These are phyloP conservation scores for Trichoderma koningiopsis DNA, from an alignment of 2,329 filamentous ascomycete genomes.

Conservation along the genomic window DNA sequence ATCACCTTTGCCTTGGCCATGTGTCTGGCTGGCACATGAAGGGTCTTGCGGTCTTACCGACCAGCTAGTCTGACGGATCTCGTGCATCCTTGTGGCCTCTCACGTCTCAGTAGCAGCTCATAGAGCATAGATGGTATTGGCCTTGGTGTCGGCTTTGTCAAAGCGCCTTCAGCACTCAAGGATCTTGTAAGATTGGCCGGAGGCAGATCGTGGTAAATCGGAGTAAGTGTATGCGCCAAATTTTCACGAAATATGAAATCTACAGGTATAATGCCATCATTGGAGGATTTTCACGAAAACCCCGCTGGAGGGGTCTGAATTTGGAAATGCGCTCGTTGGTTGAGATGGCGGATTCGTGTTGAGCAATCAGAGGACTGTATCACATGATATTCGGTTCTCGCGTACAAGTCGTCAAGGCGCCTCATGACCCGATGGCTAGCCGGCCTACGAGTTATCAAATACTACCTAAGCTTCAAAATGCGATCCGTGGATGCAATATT, in stretches of 20 bases:
- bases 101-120: background rate
- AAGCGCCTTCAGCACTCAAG: background rate
- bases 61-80: conserved; percentile 5
- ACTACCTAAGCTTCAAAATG: background rate
- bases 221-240: background rate
- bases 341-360: background rate
- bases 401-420: background rate
- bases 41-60: background rate
- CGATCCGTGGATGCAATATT: background rate
- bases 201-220: background rate
- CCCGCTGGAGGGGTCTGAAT: conserved; percentile 9
- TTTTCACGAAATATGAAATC: background rate
- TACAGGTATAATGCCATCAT: background rate
- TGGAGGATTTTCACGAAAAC: background rate
- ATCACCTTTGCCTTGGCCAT: background rate
- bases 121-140: background rate
- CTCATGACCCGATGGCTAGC: background rate
- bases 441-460: background rate
- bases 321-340: background rate
- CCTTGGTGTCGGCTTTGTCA: background rate
- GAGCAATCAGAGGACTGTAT: conserved; percentile 4
- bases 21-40: conserved; percentile 16
- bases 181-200: background rate
- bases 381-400: background rate
- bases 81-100: conserved; percentile 12